Conservation (phyloP, 306 rosid genomes). For the Quercus gilva region DNA sequence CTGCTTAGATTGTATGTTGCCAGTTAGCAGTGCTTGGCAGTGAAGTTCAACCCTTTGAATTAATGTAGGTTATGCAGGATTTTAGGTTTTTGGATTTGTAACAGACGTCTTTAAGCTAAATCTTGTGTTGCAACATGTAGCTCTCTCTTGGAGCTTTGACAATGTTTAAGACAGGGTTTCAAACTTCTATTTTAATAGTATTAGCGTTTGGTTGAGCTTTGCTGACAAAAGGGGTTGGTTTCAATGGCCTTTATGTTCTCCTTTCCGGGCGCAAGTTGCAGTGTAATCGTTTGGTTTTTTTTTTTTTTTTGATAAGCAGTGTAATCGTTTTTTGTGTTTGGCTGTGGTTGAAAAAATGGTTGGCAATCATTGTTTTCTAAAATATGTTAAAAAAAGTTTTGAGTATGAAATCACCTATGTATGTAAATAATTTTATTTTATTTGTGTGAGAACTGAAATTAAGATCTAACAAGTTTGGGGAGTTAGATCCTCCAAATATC, state of each 20-base stretch:
- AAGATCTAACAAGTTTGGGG: too few relatives aligned
- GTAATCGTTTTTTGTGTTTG: background rate
- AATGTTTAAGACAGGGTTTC: background rate
- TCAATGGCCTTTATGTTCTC: background rate
- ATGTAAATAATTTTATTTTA: too few relatives aligned
- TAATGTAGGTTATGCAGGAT: background rate
- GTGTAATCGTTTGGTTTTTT: background rate
- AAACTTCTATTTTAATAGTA: background rate
- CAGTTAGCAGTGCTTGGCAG: background rate
- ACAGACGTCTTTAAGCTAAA: background rate
- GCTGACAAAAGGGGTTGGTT: background rate
- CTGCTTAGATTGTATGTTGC: conserved; percentile 4
- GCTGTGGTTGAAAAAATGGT: background rate
- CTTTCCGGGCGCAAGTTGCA: background rate
- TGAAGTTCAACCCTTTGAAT: background rate
- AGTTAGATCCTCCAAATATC: too few relatives aligned
- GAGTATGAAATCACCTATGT: too few relatives aligned
- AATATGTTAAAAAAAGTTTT: background rate
- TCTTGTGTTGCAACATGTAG: background rate
- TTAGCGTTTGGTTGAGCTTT: background rate
- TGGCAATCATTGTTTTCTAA: background rate
- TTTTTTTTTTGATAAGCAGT: background rate
- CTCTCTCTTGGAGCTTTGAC: background rate
- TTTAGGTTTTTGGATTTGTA: background rate
- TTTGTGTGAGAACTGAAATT: too few relatives aligned